Evolutionary conservation across 2,329 filamentous ascomycete genomes (phyloP).

Genomic region (Microdochium nivale): DNA sequence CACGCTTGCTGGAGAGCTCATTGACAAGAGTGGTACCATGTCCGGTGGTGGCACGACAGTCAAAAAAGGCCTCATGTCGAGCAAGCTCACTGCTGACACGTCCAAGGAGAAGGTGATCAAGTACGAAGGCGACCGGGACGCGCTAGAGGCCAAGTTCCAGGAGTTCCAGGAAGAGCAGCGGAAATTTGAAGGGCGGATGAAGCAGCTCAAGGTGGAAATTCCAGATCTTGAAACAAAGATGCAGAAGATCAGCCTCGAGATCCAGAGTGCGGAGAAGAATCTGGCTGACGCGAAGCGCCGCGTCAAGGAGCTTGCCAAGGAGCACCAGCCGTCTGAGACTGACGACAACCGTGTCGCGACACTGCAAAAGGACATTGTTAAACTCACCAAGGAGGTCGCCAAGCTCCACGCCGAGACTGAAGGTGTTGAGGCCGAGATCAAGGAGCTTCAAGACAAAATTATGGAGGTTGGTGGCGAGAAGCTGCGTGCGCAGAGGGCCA

Average conservation of each 20-base stretch:
- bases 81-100: constrained; percentile 80
- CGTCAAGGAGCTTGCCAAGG: constrained; percentile 73
- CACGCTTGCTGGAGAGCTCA: constrained; percentile 87
- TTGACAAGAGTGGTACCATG: constrained; percentile 98
- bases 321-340: constrained; percentile 70
- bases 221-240: constrained; percentile 82
- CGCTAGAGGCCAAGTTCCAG: constrained; percentile 72
- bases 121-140: constrained; percentile 79
- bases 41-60: constrained; percentile 89
- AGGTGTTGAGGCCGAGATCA: constrained; percentile 87
- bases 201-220: constrained; percentile 66
- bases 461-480: constrained; percentile 97
- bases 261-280: constrained; percentile 80
- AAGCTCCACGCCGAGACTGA: constrained; percentile 78
- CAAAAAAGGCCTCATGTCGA: constrained; percentile 92
- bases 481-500: constrained; percentile 80
- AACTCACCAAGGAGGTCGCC: constrained; percentile 68
- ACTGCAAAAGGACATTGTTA: constrained; percentile 69
- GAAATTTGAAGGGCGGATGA: constrained; percentile 66
- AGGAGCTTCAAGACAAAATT: constrained; percentile 87
- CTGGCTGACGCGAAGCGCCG: constrained; percentile 76
- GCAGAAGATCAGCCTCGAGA: constrained; percentile 82
- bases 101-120: constrained; percentile 83
- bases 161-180: constrained; percentile 79
- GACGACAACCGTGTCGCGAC: constrained; percentile 67